phyloP scores from a whole-genome alignment of 2,329 filamentous ascomycete genomes.

The Decorospora gaudefroyi region DNA sequence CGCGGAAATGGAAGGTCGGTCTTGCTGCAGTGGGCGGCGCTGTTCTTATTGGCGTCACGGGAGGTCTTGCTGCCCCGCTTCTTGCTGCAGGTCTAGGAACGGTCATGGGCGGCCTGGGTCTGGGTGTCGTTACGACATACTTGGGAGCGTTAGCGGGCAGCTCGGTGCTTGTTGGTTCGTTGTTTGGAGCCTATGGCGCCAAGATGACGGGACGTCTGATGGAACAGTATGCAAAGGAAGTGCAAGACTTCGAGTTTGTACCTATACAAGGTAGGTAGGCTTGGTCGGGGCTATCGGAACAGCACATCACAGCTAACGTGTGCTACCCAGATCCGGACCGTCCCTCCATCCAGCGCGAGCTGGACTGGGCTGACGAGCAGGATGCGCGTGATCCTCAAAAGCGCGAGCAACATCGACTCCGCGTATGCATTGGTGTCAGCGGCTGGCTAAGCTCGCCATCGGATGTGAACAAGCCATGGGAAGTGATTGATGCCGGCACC shows the following conservation, averaged over 20 bases:
- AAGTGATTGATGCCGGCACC: constrained; percentile 65
- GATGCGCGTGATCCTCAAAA: constrained; percentile 33
- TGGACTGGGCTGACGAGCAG: constrained; percentile 34
- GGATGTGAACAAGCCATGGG: constrained; percentile 75
- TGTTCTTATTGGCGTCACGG: constrained; percentile 77
- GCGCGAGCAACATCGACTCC: constrained; percentile 54
- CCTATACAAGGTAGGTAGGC: constrained; percentile 61
- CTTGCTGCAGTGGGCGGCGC: constrained; percentile 85
- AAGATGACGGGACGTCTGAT: constrained; percentile 83
- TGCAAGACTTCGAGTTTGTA: constrained; percentile 87
- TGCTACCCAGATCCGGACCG: constrained; percentile 30
- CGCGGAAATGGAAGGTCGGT: constrained; percentile 76
- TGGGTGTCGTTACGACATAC: constrained; percentile 75
- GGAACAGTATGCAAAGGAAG: constrained; percentile 78
- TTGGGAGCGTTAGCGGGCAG: constrained; percentile 80
- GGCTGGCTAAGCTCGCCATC: constrained; percentile 77
- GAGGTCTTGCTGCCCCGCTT: constrained; percentile 74
- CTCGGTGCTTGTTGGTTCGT: constrained; percentile 73
- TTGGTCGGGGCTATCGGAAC: not conserved
- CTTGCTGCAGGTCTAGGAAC: constrained; percentile 77
- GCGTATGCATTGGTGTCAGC: constrained; percentile 77
- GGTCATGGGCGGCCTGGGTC: constrained; percentile 73
- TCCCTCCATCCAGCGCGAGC: constrained; percentile 23
- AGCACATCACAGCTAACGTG: constrained; percentile 1
- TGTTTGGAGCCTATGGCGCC: constrained; percentile 87